Conservation (phyloP, 495 filamentous ascomycete species). For the Cercophora newfieldiana region DNA sequence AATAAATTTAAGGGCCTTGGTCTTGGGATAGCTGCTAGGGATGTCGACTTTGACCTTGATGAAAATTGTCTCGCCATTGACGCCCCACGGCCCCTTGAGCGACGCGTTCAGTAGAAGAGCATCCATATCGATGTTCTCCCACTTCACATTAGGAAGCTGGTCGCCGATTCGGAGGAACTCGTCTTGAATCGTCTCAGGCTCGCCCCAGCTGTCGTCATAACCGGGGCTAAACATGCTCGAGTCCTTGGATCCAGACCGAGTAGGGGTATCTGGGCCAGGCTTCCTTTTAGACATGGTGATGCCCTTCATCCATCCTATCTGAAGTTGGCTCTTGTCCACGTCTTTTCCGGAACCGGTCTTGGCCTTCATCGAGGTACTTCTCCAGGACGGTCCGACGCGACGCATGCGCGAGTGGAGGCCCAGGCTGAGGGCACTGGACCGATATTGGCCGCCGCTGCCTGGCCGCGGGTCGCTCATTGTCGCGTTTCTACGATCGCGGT, state of each 20-base stretch:
- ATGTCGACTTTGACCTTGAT: conserved; percentile 80
- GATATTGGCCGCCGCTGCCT: conserved; percentile 38
- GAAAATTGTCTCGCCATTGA: conserved; percentile 67
- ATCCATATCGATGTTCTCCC: conserved; percentile 83
- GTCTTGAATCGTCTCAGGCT: conserved; percentile 77
- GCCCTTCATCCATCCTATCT: conserved; percentile 90
- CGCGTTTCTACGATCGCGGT: conserved; percentile 42
- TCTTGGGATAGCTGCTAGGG: conserved; percentile 72
- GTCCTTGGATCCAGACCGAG: conserved; percentile 41
- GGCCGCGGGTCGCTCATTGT: conserved; percentile 55
- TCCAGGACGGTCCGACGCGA: conserved; percentile 42
- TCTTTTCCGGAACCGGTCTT: conserved; percentile 57
- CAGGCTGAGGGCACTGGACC: conserved; percentile 46
- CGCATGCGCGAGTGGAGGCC: conserved; percentile 46
- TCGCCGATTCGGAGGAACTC: conserved; percentile 83
- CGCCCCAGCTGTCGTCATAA: conserved; percentile 63
- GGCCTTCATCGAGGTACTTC: conserved; percentile 63
- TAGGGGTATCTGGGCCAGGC: conserved; percentile 32
- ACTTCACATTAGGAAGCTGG: conserved; percentile 79
- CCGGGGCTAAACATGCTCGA: conserved; percentile 46
- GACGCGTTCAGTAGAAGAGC: conserved; percentile 71
- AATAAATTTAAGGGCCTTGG: conserved; percentile 62
- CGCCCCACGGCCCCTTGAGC: conserved; percentile 84
- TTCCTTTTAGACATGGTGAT: conserved; percentile 75
- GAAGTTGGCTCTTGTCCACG: conserved; percentile 58